Evolutionary conservation across 257 asterid species (phyloP), one percentile per base, ranked within the genome.

Genomic region (Anisodus acutangulus): DNA sequence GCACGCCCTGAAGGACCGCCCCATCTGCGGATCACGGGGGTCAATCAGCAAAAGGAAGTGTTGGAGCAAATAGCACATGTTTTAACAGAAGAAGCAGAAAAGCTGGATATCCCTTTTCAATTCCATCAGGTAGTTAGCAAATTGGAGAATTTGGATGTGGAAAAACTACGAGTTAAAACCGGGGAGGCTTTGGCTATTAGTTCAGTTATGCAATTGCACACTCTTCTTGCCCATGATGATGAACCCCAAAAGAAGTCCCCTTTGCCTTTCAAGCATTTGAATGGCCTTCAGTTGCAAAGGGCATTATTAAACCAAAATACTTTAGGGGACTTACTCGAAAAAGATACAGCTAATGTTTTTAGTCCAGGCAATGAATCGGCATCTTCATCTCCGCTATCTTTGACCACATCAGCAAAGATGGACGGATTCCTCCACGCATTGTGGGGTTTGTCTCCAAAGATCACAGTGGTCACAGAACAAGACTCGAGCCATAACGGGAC

Each of bases 1-100:
- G 98, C 98, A 5, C 93, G 98, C 16, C 99, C 98, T 3, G 99
- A 96, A 87, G 99, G 99, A 5, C 98, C 99, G n/a, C 99, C 99
- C 1, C 98, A 96, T 90, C 84, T 96, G 91, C 90, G 95, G 88
- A 93, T 96, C 2, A 96, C 99, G 0, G 98, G 95, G 31, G 88
- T 96, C 53, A 94, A 94, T 90, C 94, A 88, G 3, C 91, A 90
- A 66, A 91, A 87, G 82, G 95, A 94, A 90, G 90, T 91, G 8
- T 85, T 94, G 70, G 98, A 93, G 67, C 97, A 92, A 59, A 93
- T 91, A 91, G 98, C 97, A 39, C 98, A 90, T 64, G 84, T 94
- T 6, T 82, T 96, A 87, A 88, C 88, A 3, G 94, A 90, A 82
- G 99, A 96, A 83, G 98, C 99, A 0, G 98, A 96, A 70, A 94